Percentiles rank a stretch among this genome's conserved stretches.
phyloP scores from a whole-genome alignment of 1,284 basidiomycete species.

The Sporisorium iseilematis-ciliati region DNA sequence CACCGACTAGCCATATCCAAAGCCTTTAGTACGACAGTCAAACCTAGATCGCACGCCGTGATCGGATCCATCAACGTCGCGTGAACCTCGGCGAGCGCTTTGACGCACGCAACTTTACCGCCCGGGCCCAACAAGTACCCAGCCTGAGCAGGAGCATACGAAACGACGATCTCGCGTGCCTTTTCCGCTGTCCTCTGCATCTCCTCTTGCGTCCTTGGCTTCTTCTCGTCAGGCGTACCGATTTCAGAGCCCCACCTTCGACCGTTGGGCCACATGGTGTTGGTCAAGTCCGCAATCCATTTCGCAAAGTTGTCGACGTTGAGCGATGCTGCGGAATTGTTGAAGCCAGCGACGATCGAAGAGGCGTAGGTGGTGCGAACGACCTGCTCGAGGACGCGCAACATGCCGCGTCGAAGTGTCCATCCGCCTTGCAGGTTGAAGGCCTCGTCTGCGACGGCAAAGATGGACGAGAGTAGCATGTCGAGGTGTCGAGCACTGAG shows the following conservation, averaged over 20 bases:
- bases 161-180: conserved; percentile 61
- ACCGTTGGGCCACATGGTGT: conserved; percentile 65
- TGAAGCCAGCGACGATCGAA: conserved; percentile 61
- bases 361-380: conserved; percentile 66
- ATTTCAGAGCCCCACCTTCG: conserved; percentile 31
- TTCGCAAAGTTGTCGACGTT: conserved; percentile 54
- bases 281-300: conserved; percentile 57
- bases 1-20: conserved; percentile 57
- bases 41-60: conserved; percentile 53
- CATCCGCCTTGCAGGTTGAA: conserved; percentile 68
- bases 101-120: conserved; percentile 59
- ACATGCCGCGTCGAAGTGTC: conserved; percentile 68
- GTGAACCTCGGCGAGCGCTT: conserved; percentile 62
- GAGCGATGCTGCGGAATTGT: conserved; percentile 58
- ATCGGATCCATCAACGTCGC: conserved; percentile 56
- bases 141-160: conserved; percentile 66
- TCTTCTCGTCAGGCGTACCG: conserved; percentile 27
- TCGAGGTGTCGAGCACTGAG: conserved; percentile 62
- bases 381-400: conserved; percentile 68
- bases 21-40: conserved; percentile 55
- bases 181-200: conserved; percentile 46
- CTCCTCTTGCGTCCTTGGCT: conserved; percentile 42
- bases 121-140: conserved; percentile 66
- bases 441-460: conserved; percentile 69
- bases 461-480: conserved; percentile 67